These are phyloP conservation scores for Harringtonia lauricola DNA, from an alignment of 2,329 filamentous ascomycete genomes.

Conservation along the genomic window DNA sequence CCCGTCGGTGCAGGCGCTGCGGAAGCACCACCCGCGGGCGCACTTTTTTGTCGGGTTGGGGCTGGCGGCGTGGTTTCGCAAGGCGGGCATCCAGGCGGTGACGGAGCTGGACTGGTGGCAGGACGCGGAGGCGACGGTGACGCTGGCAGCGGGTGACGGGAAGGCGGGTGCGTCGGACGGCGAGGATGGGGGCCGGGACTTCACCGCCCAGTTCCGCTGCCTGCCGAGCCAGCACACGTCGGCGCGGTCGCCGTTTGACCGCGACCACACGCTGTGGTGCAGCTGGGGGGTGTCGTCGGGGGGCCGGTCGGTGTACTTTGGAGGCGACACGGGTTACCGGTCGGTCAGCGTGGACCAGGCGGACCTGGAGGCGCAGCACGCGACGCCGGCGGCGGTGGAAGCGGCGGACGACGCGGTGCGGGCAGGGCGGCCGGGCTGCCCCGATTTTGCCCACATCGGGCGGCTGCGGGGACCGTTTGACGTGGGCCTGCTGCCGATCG, in stretches of 20 bases:
- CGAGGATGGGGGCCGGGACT: constrained; percentile 21
- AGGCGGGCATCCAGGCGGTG: constrained; percentile 59
- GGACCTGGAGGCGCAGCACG: not conserved
- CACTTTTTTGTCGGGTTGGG: constrained; percentile 85
- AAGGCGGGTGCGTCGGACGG: too few species aligned
- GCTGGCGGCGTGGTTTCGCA: constrained; percentile 70
- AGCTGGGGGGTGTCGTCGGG: constrained; percentile 72
- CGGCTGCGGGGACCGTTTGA: constrained; percentile 74
- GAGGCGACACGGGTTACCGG: constrained; percentile 84
- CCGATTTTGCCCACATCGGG: constrained; percentile 79
- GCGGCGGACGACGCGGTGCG: constrained; percentile 68
- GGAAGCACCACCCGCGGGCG: constrained; percentile 59
- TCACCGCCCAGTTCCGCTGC: constrained; percentile 63
- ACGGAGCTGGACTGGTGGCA: constrained; percentile 97
- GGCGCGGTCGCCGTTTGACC: constrained; percentile 57
- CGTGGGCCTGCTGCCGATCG: constrained; percentile 85
- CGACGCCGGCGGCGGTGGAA: constrained; percentile 41
- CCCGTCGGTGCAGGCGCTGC: constrained; percentile 60
- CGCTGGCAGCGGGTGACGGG: constrained; percentile 12
- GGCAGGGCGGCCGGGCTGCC: constrained; percentile 59
- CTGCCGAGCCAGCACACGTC: constrained; percentile 79
- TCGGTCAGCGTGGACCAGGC: constrained; percentile 34
- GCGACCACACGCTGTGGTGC: constrained; percentile 70
- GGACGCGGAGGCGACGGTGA: constrained; percentile 59
- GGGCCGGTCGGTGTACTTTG: constrained; percentile 76